Evolutionary conservation across 148 eudicot genomes (phyloP).

Genomic region (Fagopyrum tataricum): DNA sequence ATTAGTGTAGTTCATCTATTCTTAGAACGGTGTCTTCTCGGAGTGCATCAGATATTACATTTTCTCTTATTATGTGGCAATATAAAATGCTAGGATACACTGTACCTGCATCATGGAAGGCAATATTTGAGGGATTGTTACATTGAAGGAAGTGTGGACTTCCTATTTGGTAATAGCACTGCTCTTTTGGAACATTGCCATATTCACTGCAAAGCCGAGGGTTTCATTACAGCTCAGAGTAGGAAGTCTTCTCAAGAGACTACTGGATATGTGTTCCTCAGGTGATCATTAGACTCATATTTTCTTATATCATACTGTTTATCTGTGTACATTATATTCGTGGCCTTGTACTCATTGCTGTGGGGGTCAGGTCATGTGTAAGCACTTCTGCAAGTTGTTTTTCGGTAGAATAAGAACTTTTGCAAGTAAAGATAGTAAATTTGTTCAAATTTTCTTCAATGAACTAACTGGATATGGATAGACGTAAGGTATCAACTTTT

Average conservation of each 20-base stretch:
- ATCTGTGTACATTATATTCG: background rate
- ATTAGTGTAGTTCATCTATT: background rate
- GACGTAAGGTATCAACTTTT: background rate
- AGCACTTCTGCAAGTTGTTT: background rate
- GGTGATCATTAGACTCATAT: constrained; percentile 31
- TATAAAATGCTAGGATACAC: constrained; percentile 52
- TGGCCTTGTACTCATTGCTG: background rate
- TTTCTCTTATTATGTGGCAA: background rate
- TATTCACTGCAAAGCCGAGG: constrained; percentile 90
- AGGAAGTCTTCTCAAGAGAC: constrained; percentile 93
- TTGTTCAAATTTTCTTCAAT: background rate
- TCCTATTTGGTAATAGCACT: constrained; percentile 95
- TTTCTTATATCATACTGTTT: background rate
- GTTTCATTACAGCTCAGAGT: constrained; percentile 91
- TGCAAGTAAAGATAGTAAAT: background rate
- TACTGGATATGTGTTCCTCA: constrained; percentile 89
- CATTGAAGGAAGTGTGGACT: constrained; percentile 95
- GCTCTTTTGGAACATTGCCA: constrained; percentile 97
- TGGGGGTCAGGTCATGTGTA: background rate
- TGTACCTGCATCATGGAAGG: constrained; percentile 87
- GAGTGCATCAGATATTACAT: background rate
- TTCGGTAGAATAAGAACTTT: background rate
- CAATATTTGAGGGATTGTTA: constrained; percentile 92
- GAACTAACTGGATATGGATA: background rate
- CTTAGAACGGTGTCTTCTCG: background rate